Evolutionary conservation across 2,329 filamentous ascomycete genomes (phyloP).

Genomic region (Graphium sp.): DNA sequence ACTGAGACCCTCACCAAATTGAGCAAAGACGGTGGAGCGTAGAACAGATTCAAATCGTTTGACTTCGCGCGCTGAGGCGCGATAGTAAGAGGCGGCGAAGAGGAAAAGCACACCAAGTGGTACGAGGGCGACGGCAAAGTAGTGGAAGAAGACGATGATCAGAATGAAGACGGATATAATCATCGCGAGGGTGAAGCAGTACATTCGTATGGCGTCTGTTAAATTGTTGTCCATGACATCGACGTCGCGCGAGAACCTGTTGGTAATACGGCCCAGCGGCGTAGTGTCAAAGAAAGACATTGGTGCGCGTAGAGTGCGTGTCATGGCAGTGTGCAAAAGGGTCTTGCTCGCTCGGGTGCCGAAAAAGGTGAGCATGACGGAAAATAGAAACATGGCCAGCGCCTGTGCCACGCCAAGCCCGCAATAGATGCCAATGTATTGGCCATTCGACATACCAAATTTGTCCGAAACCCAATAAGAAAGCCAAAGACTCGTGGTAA

Average conservation of each 20-base stretch:
- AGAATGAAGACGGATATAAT: slow-evolving; percentile 72
- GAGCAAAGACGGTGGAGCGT: slow-evolving; percentile 74
- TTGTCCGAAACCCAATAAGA: slow-evolving; percentile 83
- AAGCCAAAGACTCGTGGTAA: slow-evolving; percentile 79
- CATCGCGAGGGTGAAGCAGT: slow-evolving; percentile 69
- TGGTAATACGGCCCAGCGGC: slow-evolving; percentile 84
- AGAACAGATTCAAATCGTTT: slow-evolving; percentile 88
- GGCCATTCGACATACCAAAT: slow-evolving; percentile 47
- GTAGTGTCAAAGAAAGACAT: slow-evolving; percentile 97
- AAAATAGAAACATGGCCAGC: slow-evolving; percentile 64
- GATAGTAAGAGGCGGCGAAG: slow-evolving; percentile 73
- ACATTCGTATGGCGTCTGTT: slow-evolving; percentile 83
- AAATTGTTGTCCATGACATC: slow-evolving; percentile 93
- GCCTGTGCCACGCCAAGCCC: slow-evolving; percentile 57
- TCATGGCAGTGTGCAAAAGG: slow-evolving; percentile 69
- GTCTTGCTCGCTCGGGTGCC: slow-evolving; percentile 69
- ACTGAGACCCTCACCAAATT: slow-evolving; percentile 76
- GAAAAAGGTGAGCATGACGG: slow-evolving; percentile 58
- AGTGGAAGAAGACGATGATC: slow-evolving; percentile 92
- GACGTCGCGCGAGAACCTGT: slow-evolving; percentile 89
- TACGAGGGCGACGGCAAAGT: slow-evolving; percentile 50
- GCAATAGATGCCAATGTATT: slow-evolving; percentile 59
- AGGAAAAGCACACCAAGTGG: slow-evolving; percentile 62
- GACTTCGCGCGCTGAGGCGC: slow-evolving; percentile 79
- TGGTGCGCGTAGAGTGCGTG: slow-evolving; percentile 53